phyloP scores from a whole-genome alignment of 371 early-diverging fungal species.

The Mortierella sp. region DNA sequence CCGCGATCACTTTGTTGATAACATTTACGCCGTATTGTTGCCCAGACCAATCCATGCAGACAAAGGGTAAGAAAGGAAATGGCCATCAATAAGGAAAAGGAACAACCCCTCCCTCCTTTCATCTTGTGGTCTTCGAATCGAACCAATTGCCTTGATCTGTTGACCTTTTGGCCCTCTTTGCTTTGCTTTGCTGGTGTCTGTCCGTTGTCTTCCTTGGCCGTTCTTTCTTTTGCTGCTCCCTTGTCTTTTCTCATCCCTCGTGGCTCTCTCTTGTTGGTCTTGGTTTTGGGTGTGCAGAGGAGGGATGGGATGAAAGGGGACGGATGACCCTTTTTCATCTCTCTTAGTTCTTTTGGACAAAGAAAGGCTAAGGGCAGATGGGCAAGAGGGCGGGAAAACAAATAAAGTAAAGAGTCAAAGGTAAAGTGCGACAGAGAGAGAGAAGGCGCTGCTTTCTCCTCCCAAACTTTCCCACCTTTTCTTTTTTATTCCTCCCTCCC shows the following conservation, averaged over 20 bases:
- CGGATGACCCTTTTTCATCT: constrained; percentile 1
- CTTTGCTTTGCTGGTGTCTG: background rate
- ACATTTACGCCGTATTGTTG: no score
- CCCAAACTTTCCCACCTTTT: no score
- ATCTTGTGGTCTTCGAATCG: background rate
- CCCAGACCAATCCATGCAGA: background rate
- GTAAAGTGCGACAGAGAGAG: no score
- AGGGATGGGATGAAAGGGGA: background rate
- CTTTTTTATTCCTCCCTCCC: no score
- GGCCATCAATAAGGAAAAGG: background rate
- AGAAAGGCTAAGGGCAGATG: background rate
- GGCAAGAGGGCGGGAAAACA: background rate
- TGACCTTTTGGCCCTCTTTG: background rate
- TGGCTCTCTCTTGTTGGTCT: no score
- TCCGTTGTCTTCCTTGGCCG: no score
- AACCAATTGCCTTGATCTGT: background rate
- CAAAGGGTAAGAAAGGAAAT: background rate
- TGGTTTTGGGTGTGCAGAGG: no score
- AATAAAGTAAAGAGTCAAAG: background rate
- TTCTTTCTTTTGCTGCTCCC: no score
- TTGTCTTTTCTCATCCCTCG: no score
- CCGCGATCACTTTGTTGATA: no score
- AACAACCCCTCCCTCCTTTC: background rate
- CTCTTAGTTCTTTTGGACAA: background rate
- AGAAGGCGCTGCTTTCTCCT: background rate